phyloP scores from a whole-genome alignment of 345 rosid species.

The Iberis pinnata region DNA sequence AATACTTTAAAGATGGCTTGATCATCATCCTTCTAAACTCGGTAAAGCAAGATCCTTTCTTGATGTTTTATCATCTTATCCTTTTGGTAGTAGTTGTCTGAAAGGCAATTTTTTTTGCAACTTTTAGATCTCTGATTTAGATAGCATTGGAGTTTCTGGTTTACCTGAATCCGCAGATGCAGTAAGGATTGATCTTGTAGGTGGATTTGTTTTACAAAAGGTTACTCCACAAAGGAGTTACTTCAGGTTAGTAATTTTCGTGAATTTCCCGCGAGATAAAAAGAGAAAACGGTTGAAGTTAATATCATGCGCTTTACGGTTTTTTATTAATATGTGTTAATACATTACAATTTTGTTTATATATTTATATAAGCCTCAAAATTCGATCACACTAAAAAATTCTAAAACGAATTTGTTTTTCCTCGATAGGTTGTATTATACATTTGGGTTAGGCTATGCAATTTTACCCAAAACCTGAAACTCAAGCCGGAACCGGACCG shows the following conservation, averaged over 20 bases:
- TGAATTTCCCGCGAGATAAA: too few relatives aligned
- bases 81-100: neutral
- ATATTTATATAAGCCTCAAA: too few relatives aligned
- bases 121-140: conserved; percentile 60
- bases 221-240: conserved; percentile 73
- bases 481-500: too few relatives aligned
- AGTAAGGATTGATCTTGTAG: conserved; percentile 70
- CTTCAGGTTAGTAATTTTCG: conserved; percentile 72
- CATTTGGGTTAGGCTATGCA: too few relatives aligned
- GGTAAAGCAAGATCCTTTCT: conserved; percentile 37
- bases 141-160: conserved; percentile 41
- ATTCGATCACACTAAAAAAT: too few relatives aligned
- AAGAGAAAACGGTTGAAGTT: too few relatives aligned
- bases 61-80: neutral
- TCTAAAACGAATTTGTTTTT: too few relatives aligned
- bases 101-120: conserved; percentile 1
- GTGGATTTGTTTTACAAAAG: conserved; percentile 90
- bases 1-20: conserved; percentile 68
- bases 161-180: conserved; percentile 64
- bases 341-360: too few relatives aligned
- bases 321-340: too few relatives aligned
- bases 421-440: too few relatives aligned
- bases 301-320: too few relatives aligned
- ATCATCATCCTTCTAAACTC: conserved; percentile 52
- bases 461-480: too few relatives aligned